Evolutionary conservation across 345 rosid species (phyloP).

Genomic region (Capsella bursapastoris): DNA sequence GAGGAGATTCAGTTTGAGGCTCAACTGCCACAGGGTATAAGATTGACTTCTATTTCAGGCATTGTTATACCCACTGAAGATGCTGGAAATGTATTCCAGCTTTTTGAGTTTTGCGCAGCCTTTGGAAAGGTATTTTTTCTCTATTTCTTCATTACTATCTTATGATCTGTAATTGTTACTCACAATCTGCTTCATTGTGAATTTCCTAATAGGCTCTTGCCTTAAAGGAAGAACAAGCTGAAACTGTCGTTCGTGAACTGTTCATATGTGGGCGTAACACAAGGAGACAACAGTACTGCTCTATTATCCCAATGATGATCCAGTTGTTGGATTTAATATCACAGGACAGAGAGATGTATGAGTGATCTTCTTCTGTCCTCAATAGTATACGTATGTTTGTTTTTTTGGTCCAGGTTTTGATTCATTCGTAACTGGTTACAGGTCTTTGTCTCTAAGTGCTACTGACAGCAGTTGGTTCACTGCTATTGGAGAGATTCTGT

Average conservation of each 20-base stretch:
- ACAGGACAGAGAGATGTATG: conserved; percentile 60
- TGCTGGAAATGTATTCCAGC: conserved; percentile 72
- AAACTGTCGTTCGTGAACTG: conserved; percentile 64
- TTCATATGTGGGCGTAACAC: conserved; percentile 48
- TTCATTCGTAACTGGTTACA: conserved; percentile 25
- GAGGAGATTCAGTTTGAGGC: conserved; percentile 45
- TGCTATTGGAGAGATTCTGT: conserved; percentile 49
- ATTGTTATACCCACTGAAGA: conserved; percentile 58
- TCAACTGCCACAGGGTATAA: conserved; percentile 57
- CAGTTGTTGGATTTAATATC: conserved; percentile 58
- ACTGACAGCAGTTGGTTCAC: conserved; percentile 59
- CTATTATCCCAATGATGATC: conserved; percentile 58
- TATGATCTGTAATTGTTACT: not conserved
- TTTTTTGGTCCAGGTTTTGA: not conserved
- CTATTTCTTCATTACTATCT: not conserved
- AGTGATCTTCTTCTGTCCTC: not conserved
- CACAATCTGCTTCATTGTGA: not conserved
- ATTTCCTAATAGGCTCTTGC: conserved; percentile 58
- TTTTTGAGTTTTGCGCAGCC: conserved; percentile 78
- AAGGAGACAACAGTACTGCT: conserved; percentile 56
- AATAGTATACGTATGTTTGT: not conserved
- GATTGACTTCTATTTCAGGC: conserved; percentile 58
- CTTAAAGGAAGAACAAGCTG: conserved; percentile 72
- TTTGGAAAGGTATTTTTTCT: conserved; percentile 61
- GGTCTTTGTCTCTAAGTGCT: conserved; percentile 58